Conservation (phyloP, 148 eudicot genomes). For the Limonium bicolor region DNA sequence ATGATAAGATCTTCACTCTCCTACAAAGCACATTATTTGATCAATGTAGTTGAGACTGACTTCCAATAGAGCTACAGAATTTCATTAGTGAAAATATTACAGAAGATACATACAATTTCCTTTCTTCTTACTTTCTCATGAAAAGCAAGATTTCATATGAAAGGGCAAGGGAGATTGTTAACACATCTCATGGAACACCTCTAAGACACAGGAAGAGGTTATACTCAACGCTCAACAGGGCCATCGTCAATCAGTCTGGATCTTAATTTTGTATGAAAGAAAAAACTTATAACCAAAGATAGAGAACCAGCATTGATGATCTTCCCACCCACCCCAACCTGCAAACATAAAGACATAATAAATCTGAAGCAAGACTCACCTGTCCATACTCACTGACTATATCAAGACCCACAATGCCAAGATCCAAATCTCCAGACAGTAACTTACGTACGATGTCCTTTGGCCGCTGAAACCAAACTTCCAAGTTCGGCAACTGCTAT, state of each 20-base stretch:
- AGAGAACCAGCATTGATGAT: not conserved
- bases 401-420: constrained; percentile 92
- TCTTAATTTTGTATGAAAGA: no score
- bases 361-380: constrained; percentile 45
- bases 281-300: not conserved
- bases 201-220: no score
- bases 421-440: constrained; percentile 93
- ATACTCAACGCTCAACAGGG: no score
- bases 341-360: not conserved
- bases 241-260: no score
- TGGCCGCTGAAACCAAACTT: constrained; percentile 98
- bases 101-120: not conserved
- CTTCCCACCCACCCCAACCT: no score
- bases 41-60: no score
- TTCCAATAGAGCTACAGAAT: no score
- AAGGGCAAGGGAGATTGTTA: no score
- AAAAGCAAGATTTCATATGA: no score
- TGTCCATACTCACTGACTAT: constrained; percentile 66
- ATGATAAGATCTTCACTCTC: constrained; percentile 81
- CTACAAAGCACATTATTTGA: constrained; percentile 18
- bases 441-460: constrained; percentile 81
- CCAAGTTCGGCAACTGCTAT: constrained; percentile 61
- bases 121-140: not conserved
- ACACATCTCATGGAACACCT: no score
- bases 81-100: not conserved